These are phyloP conservation scores for Claviceps monticola DNA, from an alignment of 2,329 filamentous ascomycete genomes.

Conservation along the genomic window DNA sequence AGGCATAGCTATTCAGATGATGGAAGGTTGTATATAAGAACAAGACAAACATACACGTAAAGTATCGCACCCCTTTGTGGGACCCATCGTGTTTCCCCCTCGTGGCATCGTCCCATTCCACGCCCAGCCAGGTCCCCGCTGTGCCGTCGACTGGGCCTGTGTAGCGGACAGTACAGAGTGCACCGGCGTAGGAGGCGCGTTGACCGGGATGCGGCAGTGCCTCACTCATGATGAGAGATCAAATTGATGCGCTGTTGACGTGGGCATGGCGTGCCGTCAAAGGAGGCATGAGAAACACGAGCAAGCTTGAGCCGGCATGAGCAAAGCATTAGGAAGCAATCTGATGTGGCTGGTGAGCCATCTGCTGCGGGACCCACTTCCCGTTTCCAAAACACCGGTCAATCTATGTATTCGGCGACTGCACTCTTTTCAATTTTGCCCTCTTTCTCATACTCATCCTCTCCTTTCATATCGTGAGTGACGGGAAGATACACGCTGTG, in stretches of 20 bases:
- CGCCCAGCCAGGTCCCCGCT: constrained; percentile 71
- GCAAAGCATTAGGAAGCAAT: background rate
- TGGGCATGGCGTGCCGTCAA: no score
- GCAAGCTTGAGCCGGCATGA: background rate
- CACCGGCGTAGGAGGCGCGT: constrained; percentile 65
- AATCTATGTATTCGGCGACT: no score
- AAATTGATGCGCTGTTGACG: no score
- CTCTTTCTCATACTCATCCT: no score
- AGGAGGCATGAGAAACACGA: no score
- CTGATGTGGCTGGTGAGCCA: background rate
- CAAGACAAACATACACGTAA: constrained; percentile 49
- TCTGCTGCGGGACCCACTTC: background rate
- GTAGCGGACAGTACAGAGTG: constrained; percentile 75
- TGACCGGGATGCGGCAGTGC: constrained; percentile 44
- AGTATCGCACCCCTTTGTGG: constrained; percentile 67
- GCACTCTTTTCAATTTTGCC: no score
- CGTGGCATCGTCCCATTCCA: constrained; percentile 86
- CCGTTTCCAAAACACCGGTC: background rate
- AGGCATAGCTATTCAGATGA: background rate
- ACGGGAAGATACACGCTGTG: no score
- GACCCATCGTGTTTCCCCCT: constrained; percentile 86
- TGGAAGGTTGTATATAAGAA: background rate
- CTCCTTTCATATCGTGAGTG: no score
- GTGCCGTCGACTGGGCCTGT: constrained; percentile 65
- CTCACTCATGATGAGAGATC: constrained; percentile 20